Percentiles rank a stretch among this genome's conserved stretches.
These are phyloP conservation scores for Centrapalus pauciflorus DNA, from an alignment of 129 eudicot species.

Conservation along the genomic window DNA sequence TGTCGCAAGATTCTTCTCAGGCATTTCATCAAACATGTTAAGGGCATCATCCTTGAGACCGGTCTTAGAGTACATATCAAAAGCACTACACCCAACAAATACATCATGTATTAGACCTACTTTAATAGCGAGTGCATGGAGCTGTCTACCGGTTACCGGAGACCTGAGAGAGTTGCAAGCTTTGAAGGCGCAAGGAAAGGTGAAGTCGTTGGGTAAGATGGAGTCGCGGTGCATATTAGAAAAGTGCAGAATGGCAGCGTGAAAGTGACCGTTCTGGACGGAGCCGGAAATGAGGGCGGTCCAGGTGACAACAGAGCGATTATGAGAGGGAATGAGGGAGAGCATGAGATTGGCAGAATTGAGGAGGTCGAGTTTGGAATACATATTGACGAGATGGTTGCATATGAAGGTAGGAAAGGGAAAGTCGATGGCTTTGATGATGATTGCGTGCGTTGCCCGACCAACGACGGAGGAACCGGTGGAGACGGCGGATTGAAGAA, in stretches of 20 bases:
- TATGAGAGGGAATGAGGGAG: constrained; percentile 41
- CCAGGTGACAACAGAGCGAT: constrained; percentile 86
- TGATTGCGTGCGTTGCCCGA: constrained; percentile 63
- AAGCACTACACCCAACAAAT: constrained; percentile 68
- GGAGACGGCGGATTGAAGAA: constrained; percentile 52
- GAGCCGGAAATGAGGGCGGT: constrained; percentile 64
- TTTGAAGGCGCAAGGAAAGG: constrained; percentile 70
- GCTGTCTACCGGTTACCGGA: constrained; percentile 34
- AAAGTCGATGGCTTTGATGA: constrained; percentile 41
- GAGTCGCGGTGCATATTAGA: constrained; percentile 41
- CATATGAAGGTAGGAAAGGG: constrained; percentile 50
- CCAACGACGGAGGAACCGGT: constrained; percentile 44
- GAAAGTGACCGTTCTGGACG: constrained; percentile 63
- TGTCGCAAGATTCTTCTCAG: constrained; percentile 55
- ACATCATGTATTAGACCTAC: constrained; percentile 34
- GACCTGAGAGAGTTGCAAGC: constrained; percentile 42
- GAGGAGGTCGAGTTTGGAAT: constrained; percentile 70
- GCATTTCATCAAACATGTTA: constrained; percentile 81
- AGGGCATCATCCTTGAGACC: constrained; percentile 40
- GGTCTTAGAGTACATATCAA: constrained; percentile 66
- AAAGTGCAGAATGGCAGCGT: constrained; percentile 46
- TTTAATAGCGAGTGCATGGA: constrained; percentile 50
- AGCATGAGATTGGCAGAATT: constrained; percentile 51
- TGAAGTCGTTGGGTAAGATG: constrained; percentile 64
- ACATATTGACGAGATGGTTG: constrained; percentile 81